phyloP scores from a whole-genome alignment of 1,284 basidiomycete genomes.

The Chalciporus piperatoides region DNA sequence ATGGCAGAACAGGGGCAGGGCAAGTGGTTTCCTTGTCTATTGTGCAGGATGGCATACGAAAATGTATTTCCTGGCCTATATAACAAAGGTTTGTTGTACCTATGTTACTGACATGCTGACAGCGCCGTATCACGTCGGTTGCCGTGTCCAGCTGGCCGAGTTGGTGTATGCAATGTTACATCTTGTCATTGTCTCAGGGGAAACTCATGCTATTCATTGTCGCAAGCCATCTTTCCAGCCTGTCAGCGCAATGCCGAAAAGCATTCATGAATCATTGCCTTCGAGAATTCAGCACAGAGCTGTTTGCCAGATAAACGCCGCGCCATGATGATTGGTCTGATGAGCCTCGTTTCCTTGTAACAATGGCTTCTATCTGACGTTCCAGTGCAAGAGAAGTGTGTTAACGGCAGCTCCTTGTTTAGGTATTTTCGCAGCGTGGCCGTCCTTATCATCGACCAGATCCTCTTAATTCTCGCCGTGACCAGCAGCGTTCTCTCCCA shows the following conservation, averaged over 20 bases:
- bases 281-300: slow-evolving; percentile 27
- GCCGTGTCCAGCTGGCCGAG: slow-evolving; percentile 19
- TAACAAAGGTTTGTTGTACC: slow-evolving; percentile 32
- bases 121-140: slow-evolving; percentile 21
- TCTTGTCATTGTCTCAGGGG: slow-evolving; percentile 8
- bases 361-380: slow-evolving; percentile 27
- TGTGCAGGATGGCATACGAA: slow-evolving; percentile 20
- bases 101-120: slow-evolving; percentile 24
- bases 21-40: slow-evolving; percentile 25
- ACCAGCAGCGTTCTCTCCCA: slow-evolving; percentile 11
- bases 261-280: slow-evolving; percentile 28
- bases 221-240: slow-evolving; percentile 23
- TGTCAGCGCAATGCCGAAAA: slow-evolving; percentile 22
- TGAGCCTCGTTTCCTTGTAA: slow-evolving; percentile 3
- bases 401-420: slow-evolving; percentile 28
- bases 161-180: slow-evolving; percentile 23
- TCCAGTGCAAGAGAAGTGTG: slow-evolving; percentile 26
- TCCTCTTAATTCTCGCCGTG: slow-evolving; percentile 31
- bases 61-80: slow-evolving; percentile 28
- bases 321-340: slow-evolving; percentile 25
- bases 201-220: slow-evolving; percentile 20
- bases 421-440: slow-evolving; percentile 22
- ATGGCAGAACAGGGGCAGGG: slow-evolving; percentile 22
- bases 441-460: slow-evolving; percentile 26
- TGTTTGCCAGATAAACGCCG: slow-evolving; percentile 23